Evolutionary conservation across 2,329 filamentous ascomycete genomes (phyloP), one percentile per base, ranked within the genome.

Genomic region (Epicoccum nigrum): DNA sequence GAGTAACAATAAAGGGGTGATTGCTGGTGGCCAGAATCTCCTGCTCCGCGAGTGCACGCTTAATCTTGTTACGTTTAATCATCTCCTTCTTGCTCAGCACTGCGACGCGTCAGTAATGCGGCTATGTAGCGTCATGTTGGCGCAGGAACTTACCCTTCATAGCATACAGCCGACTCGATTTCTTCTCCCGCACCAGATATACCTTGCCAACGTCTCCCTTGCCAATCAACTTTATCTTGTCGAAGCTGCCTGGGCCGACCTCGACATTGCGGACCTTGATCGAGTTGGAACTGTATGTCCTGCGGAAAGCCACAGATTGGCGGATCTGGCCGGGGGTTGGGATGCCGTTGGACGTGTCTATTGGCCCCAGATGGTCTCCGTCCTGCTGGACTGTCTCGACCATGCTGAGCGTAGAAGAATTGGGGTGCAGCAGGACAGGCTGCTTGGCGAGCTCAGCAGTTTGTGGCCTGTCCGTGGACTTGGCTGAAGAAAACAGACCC

Each of bases 41-140:
- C 73, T 97, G 94, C 77, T 99, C 94, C 30, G 94, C 94, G 63
- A 99, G 81, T 12, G 94, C 94, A 70, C 94, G 86, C 83, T 99
- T 99, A 79, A 99, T 99, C 83, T 99, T 99, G 81, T 99, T 99
- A 51, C 94, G 89, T 80, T 99, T 99, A 76, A 99, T 99, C 94
- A 99, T 99, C 76, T 99, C 94, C 81, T 97, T 97, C 78, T 99
- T 99, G 82, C 92, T 97, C 75, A 99, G 74, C 5, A 99, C 94
- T 97, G 70, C 13, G 38, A 45, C 43, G 25, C 41, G 60, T 76
- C 58, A 76, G 71, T 32, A 48, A 19, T 35, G n/a, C n/a, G n/a
- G 17, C 45, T 34, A 27, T 16, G 6, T 2, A 27, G 39, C n/a
- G 38, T 23, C 19, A 15, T 6, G 12, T 39, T 35, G n/a, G 42